phyloP scores from a whole-genome alignment of 139 green algal genomes.

The Micromonas commoda region DNA sequence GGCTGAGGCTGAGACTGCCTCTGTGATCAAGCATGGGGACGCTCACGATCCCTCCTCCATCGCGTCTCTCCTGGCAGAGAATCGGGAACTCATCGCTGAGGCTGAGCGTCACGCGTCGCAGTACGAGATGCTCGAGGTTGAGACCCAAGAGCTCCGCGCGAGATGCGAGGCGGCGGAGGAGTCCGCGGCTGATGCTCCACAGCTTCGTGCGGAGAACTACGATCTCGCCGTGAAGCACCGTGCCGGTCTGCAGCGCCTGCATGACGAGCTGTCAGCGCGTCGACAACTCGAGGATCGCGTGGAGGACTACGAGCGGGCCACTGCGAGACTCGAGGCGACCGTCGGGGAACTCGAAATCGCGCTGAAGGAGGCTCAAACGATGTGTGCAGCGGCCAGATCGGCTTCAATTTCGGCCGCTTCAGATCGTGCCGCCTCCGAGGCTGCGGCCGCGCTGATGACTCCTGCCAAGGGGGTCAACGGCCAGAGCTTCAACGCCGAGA shows the following conservation, averaged over 20 bases:
- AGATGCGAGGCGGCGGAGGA: not conserved
- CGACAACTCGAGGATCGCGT: not conserved
- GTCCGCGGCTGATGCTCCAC: not conserved
- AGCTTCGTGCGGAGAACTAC: constrained; percentile 8
- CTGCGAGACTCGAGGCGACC: not conserved
- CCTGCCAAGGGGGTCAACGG: not conserved
- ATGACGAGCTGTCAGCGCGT: not conserved
- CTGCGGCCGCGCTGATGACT: not conserved
- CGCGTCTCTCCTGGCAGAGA: not conserved
- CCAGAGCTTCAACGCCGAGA: not conserved
- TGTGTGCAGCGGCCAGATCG: not conserved
- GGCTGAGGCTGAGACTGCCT: not conserved
- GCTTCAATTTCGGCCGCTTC: not conserved
- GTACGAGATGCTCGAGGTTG: not conserved
- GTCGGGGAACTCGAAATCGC: not conserved
- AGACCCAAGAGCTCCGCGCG: not conserved
- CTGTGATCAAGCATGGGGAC: too few species aligned
- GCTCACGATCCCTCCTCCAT: too few species aligned
- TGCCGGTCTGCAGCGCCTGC: not conserved
- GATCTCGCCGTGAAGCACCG: constrained; percentile 2
- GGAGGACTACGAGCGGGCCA: not conserved
- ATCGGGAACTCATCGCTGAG: not conserved
- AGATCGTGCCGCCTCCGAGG: not conserved
- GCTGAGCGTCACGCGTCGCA: not conserved
- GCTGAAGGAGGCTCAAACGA: not conserved